Evolutionary conservation across 495 filamentous ascomycete species (phyloP).

Genomic region (Xylaria grammica): DNA sequence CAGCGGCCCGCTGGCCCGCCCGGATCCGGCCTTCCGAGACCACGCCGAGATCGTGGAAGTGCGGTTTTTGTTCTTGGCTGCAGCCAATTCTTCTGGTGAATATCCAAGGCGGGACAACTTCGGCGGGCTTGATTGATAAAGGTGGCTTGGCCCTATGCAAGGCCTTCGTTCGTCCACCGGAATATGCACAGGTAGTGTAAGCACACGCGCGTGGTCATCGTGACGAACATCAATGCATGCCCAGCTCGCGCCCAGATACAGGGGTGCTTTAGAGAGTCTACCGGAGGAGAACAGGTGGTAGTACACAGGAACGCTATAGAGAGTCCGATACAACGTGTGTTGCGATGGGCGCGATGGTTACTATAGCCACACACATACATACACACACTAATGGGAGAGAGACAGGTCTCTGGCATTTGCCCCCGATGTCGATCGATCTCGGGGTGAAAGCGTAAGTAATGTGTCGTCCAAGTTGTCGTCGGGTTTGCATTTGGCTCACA

Average conservation of each 20-base stretch:
- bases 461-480: too few species aligned
- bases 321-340: background rate
- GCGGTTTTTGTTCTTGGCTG: slow-evolving; percentile 20
- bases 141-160: slow-evolving; percentile 17
- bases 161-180: slow-evolving; percentile 13
- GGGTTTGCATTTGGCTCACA: background rate
- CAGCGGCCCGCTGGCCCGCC: slow-evolving; percentile 17
- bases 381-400: too few species aligned
- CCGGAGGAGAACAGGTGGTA: background rate
- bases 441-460: too few species aligned
- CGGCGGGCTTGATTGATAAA: slow-evolving; percentile 17
- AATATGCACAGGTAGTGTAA: background rate
- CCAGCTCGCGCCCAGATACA: slow-evolving; percentile 2
- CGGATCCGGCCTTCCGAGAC: slow-evolving; percentile 21
- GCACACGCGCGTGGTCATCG: slow-evolving; percentile 3
- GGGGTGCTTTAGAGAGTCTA: slow-evolving; percentile 1
- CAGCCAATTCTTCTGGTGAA: background rate
- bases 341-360: background rate
- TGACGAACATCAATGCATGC: slow-evolving; percentile 19
- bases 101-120: slow-evolving; percentile 16
- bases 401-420: too few species aligned
- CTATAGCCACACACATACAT: slow-evolving; percentile 10
- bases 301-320: too few species aligned
- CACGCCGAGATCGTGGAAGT: slow-evolving; percentile 13
- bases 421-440: too few species aligned